phyloP scores from a whole-genome alignment of 176 grass and related monocot species.

The Canna indica region DNA sequence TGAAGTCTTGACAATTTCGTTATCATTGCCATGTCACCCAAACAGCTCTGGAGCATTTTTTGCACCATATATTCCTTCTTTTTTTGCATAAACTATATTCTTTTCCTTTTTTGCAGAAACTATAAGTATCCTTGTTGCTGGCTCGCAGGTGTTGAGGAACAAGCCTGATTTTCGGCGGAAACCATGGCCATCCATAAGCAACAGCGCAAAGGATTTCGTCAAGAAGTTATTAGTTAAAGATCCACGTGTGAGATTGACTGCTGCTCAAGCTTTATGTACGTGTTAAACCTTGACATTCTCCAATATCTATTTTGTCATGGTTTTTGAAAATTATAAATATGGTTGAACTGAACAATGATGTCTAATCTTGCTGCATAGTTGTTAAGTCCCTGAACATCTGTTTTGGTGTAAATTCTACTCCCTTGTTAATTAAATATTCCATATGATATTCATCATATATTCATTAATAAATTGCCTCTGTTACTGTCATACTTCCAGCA shows the following conservation, averaged over 20 bases:
- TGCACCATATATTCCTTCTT: not conserved
- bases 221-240: constrained; percentile 87
- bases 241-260: constrained; percentile 84
- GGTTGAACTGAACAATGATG: not conserved
- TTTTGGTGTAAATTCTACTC: not conserved
- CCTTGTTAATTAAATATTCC: not conserved
- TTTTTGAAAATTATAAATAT: not conserved
- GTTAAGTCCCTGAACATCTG: not conserved
- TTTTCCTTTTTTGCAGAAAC: constrained; percentile 7
- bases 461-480: not conserved
- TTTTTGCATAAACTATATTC: not conserved
- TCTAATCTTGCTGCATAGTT: not conserved
- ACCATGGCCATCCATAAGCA: constrained; percentile 81
- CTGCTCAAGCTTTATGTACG: constrained; percentile 98
- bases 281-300: constrained; percentile 7
- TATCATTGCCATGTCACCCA: not conserved
- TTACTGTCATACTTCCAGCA: constrained; percentile 24
- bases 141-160: constrained; percentile 75
- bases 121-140: constrained; percentile 15
- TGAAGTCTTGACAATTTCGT: too few relatives aligned
- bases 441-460: not conserved
- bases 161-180: constrained; percentile 92
- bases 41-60: not conserved
- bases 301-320: constrained; percentile 2
- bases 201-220: constrained; percentile 88